Evolutionary conservation across 2,329 filamentous ascomycete genomes (phyloP).

Genomic region (Sclerotinia borealis): DNA sequence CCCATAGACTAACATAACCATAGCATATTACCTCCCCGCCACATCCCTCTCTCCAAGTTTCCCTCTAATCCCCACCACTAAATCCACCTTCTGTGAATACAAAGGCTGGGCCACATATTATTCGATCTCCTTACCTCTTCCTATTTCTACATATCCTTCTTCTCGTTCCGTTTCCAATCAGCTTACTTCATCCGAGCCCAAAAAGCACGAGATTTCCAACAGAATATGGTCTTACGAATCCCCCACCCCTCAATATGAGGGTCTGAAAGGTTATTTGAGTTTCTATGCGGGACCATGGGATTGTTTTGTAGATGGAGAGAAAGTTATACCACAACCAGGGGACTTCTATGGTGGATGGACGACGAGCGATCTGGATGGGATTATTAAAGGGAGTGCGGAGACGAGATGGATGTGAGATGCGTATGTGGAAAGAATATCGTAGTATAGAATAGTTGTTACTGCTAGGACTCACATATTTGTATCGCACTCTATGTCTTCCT

Average conservation of each 20-base stretch:
- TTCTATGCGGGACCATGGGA: conserved; percentile 58
- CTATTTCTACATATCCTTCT: conserved; percentile 21
- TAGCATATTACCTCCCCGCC: conserved; percentile 55
- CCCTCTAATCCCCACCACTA: conserved; percentile 40
- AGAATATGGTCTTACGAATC: conserved; percentile 54
- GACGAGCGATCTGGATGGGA: conserved; percentile 52
- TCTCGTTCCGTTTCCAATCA: not conserved
- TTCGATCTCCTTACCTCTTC: conserved; percentile 37
- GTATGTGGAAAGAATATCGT: not conserved
- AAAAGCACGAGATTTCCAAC: conserved; percentile 38
- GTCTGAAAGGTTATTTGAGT: conserved; percentile 49
- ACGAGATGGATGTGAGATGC: conserved; percentile 23
- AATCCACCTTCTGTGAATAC: conserved; percentile 51
- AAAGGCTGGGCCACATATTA: conserved; percentile 57
- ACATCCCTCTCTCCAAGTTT: conserved; percentile 39
- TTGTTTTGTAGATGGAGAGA: conserved; percentile 56
- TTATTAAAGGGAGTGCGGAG: conserved; percentile 38
- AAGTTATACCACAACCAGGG: conserved; percentile 51
- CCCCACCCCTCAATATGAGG: conserved; percentile 46
- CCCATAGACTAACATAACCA: conserved; percentile 6
- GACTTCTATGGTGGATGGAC: conserved; percentile 62
- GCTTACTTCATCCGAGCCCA: not conserved
- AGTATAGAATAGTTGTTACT: too few relatives aligned
- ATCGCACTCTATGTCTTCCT: too few relatives aligned
- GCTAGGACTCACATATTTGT: too few relatives aligned